Evolutionary conservation across 129 eudicot genomes (phyloP).

Genomic region (Chrysanthemum makinoi): DNA sequence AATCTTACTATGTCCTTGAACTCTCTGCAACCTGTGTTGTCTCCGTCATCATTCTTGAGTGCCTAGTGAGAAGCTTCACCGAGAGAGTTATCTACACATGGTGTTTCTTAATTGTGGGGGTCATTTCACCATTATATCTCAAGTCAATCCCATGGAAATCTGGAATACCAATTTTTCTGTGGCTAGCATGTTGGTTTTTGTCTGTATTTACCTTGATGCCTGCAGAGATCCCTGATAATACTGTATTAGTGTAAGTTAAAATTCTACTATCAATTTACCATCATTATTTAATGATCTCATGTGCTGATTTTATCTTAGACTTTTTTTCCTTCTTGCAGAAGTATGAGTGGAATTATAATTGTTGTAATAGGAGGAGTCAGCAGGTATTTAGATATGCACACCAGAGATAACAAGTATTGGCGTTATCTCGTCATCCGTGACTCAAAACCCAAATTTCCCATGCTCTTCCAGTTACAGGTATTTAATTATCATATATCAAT

Average conservation of each 20-base stretch:
- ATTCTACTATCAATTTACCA: background rate
- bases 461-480: slow-evolving; percentile 85
- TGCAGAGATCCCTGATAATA: slow-evolving; percentile 96
- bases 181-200: slow-evolving; percentile 83
- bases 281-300: slow-evolving; percentile 3
- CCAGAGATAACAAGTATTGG: slow-evolving; percentile 61
- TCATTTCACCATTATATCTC: slow-evolving; percentile 60
- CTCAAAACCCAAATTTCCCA: slow-evolving; percentile 46
- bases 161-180: slow-evolving; percentile 55
- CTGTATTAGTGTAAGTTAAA: slow-evolving; percentile 79
- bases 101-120: slow-evolving; percentile 75
- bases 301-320: background rate
- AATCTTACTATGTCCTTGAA: slow-evolving; percentile 44
- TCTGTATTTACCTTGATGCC: slow-evolving; percentile 96
- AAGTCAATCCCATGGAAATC: slow-evolving; percentile 48
- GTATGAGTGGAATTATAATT: slow-evolving; percentile 65
- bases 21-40: slow-evolving; percentile 48
- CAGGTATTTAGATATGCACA: slow-evolving; percentile 51
- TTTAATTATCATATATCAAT: background rate
- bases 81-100: slow-evolving; percentile 88
- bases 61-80: slow-evolving; percentile 90
- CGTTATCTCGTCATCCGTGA: slow-evolving; percentile 42
- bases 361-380: slow-evolving; percentile 61
- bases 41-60: slow-evolving; percentile 70
- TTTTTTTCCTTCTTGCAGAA: slow-evolving; percentile 35